Percentiles rank a stretch among this genome's conserved stretches.
Evolutionary conservation across 306 rosid species (phyloP).

Genomic region (Ziziphus jujuba): DNA sequence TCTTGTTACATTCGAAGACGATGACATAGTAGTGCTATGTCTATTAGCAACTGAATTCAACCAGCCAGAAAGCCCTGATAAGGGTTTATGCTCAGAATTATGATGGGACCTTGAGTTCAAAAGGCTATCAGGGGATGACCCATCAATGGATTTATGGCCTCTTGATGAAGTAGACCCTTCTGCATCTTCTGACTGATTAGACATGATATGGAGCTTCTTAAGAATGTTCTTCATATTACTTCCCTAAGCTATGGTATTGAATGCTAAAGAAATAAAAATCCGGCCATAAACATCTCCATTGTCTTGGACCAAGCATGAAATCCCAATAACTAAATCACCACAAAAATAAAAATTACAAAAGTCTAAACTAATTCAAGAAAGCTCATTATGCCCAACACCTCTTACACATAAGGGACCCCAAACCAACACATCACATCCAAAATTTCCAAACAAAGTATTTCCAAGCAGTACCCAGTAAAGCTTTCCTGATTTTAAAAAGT

Average conservation of each 20-base stretch:
- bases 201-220: conserved; percentile 84
- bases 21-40: conserved; percentile 49
- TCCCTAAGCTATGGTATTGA: conserved; percentile 32
- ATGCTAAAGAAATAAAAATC: conserved; percentile 52
- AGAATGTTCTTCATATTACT: conserved; percentile 82
- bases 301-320: conserved; percentile 68
- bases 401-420: conserved; percentile 23
- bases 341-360: conserved; percentile 11
- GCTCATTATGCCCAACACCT: conserved; percentile 30
- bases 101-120: conserved; percentile 40
- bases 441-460: conserved; percentile 33
- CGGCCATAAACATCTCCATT: conserved; percentile 67
- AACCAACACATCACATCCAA: conserved; percentile 40
- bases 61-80: conserved; percentile 71
- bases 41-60: conserved; percentile 67
- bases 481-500: conserved; percentile 29
- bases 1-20: conserved; percentile 44
- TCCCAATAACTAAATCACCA: conserved; percentile 36
- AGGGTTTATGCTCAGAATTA: conserved; percentile 62
- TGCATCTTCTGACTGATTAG: conserved; percentile 58
- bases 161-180: conserved; percentile 70
- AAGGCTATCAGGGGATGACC: conserved; percentile 54
- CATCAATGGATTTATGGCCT: conserved; percentile 48
- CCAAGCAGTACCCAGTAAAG: conserved; percentile 44
- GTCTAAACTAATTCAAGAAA: conserved; percentile 31